Conservation (phyloP, 257 asterid species). For the Phtheirospermum japonicum region DNA sequence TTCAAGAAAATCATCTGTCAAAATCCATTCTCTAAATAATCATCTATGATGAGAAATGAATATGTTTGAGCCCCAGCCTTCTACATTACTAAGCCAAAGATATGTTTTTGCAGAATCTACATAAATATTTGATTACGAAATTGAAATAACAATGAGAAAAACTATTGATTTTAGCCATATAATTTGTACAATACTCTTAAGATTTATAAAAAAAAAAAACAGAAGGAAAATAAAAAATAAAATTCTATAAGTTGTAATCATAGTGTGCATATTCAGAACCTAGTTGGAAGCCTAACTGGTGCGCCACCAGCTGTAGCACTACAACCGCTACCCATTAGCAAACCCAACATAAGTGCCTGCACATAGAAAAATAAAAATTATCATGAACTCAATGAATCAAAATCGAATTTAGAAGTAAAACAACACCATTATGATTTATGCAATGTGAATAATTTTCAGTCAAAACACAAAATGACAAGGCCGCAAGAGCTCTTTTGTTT, state of each 20-base stretch:
- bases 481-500: too few relatives aligned
- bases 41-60: not conserved
- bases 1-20: not conserved
- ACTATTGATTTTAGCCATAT: constrained; percentile 20
- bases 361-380: constrained; percentile 21
- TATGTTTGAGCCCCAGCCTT: not conserved
- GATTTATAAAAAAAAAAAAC: not conserved
- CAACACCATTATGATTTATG: too few relatives aligned
- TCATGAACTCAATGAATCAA: not conserved
- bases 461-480: too few relatives aligned
- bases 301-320: constrained; percentile 46
- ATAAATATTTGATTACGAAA: constrained; percentile 28
- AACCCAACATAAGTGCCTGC: constrained; percentile 64
- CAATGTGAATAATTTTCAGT: too few relatives aligned
- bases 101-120: constrained; percentile 7
- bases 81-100: too few relatives aligned
- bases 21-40: not conserved
- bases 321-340: constrained; percentile 73
- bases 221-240: not conserved
- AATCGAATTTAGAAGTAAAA: not conserved
- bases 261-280: not conserved
- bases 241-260: not conserved
- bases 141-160: constrained; percentile 10
- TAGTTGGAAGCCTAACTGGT: constrained; percentile 62
- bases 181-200: constrained; percentile 3